These are phyloP conservation scores for Uronychia setigera DNA, from an alignment of 73 alveolate genomes.

Conservation along the genomic window DNA sequence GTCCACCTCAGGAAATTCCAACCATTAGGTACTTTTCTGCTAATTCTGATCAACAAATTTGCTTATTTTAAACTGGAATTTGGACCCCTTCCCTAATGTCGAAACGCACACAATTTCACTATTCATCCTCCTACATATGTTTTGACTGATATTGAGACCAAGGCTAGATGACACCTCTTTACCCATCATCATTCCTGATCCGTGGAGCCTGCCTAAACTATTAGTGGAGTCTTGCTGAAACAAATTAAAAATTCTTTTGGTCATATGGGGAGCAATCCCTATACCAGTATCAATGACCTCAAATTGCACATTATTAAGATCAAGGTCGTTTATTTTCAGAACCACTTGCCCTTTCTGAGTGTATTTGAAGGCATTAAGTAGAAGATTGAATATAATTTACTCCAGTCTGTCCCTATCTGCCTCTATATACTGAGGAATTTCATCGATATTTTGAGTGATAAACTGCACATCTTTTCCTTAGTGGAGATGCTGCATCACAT, in stretches of 20 bases:
- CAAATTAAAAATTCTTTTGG: background rate
- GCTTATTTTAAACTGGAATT: background rate
- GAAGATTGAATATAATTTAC: background rate
- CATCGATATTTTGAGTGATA: background rate
- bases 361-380: background rate
- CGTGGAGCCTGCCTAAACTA: background rate
- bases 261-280: background rate
- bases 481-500: background rate
- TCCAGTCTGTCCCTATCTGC: conserved; percentile 2
- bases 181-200: background rate
- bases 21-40: too few relatives aligned
- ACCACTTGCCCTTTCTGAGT: background rate
- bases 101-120: background rate
- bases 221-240: background rate
- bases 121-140: background rate
- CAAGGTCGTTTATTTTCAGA: background rate
- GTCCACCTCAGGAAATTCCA: too few relatives aligned
- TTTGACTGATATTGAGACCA: conserved; percentile 2
- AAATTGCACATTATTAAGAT: background rate
- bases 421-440: background rate
- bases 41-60: too few relatives aligned
- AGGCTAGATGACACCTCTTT: background rate
- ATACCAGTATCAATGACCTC: conserved; percentile 2
- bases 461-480: background rate
- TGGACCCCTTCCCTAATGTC: background rate